Evolutionary conservation across 2,329 filamentous ascomycete species (phyloP).

Genomic region (Cladosporium sp.): DNA sequence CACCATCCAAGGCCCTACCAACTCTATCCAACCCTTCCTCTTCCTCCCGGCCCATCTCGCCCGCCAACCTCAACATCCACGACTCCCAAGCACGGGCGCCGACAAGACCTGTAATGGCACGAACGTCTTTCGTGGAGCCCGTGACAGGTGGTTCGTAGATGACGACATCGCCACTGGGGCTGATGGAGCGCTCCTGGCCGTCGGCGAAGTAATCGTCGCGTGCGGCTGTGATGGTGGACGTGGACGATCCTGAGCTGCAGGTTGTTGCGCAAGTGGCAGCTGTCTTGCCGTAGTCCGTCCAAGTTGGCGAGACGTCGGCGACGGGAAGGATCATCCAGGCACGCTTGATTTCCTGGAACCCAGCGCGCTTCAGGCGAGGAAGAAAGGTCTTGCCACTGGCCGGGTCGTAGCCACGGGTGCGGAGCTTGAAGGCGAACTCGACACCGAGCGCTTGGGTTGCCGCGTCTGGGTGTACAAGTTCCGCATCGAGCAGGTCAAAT

Average conservation of each 20-base stretch:
- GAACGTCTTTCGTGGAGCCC: conserved; percentile 33
- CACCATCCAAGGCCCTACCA: conserved; percentile 56
- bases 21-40: conserved; percentile 52
- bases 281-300: conserved; percentile 29
- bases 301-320: conserved; percentile 43
- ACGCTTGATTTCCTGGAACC: conserved; percentile 76
- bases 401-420: conserved; percentile 86
- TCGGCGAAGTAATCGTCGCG: conserved; percentile 11
- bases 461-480: conserved; percentile 80
- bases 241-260: conserved; percentile 3
- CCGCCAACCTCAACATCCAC: conserved; percentile 85
- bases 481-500: conserved; percentile 84
- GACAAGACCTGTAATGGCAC: conserved; percentile 67
- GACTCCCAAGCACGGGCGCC: conserved; percentile 94
- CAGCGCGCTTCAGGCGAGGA: conserved; percentile 65
- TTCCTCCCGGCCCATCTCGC: conserved; percentile 71
- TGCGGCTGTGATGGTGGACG: conserved; percentile 1
- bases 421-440: conserved; percentile 87
- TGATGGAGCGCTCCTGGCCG: conserved; percentile 33
- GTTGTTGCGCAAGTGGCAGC: not conserved
- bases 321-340: conserved; percentile 89
- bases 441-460: conserved; percentile 77
- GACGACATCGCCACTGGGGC: conserved; percentile 27
- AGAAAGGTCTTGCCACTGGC: conserved; percentile 78
- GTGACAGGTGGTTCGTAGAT: conserved; percentile 29